Conservation (phyloP, 73 alveolate species). For the Tetrahymena malaccensis region DNA sequence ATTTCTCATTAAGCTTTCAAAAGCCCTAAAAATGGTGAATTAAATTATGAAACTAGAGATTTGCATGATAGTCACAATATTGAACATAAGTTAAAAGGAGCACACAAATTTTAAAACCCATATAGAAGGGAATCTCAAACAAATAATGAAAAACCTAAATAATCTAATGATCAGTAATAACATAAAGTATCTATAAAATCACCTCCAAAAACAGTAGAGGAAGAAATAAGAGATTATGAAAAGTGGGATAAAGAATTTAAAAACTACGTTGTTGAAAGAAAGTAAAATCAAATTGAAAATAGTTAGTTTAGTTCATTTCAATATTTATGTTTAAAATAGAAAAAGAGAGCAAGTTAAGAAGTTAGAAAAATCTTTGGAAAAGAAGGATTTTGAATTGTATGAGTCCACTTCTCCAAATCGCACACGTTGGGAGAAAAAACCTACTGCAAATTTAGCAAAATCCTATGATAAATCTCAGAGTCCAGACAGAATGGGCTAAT, state of each 20-base stretch:
- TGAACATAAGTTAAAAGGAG: background rate
- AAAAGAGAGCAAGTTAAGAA: background rate
- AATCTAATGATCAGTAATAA: background rate
- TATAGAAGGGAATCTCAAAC: background rate
- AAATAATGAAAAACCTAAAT: background rate
- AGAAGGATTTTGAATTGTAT: slow-evolving; percentile 29
- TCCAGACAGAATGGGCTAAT: background rate
- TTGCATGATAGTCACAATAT: background rate
- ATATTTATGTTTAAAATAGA: background rate
- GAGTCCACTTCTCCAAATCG: slow-evolving; percentile 34
- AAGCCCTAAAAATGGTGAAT: background rate
- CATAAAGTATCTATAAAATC: background rate
- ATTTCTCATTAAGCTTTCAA: background rate
- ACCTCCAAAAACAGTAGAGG: background rate
- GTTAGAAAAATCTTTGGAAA: background rate
- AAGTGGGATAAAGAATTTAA: background rate
- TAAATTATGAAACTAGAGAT: background rate
- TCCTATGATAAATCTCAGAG: background rate
- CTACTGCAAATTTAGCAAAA: background rate
- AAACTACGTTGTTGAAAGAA: background rate
- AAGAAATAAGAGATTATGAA: background rate
- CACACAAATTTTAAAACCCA: background rate
- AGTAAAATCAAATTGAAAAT: background rate
- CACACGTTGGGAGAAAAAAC: slow-evolving; percentile 4
- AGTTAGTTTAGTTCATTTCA: background rate